Evolutionary conservation across 225 moss, liverwort and hornwort genomes (phyloP).

Genomic region (Lunularia cruciata): DNA sequence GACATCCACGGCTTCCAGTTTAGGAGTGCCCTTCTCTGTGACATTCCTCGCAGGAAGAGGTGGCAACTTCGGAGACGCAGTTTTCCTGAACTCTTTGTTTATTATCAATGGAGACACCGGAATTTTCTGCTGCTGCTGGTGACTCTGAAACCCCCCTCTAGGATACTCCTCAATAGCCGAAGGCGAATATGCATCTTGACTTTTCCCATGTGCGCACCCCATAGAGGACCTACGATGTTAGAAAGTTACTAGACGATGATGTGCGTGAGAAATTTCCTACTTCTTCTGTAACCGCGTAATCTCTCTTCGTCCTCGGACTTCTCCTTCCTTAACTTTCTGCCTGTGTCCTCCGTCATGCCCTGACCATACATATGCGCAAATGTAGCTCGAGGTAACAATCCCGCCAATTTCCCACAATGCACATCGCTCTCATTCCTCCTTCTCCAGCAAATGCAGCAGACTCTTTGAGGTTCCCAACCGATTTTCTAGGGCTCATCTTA

Average conservation of each 20-base stretch:
- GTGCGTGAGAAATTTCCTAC: neutral
- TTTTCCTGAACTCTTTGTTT: constrained; percentile 32
- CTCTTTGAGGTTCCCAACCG: neutral
- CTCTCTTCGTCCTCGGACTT: neutral
- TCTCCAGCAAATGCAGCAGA: neutral
- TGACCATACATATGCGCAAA: constrained; percentile 3
- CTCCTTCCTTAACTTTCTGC: neutral
- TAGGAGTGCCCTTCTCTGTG: constrained; percentile 24
- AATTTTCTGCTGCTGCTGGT: constrained; percentile 11
- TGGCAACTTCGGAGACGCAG: constrained; percentile 38
- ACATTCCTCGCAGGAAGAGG: constrained; percentile 9
- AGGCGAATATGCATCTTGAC: constrained; percentile 38
- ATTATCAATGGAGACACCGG: constrained; percentile 19
- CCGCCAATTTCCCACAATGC: constrained; percentile 8
- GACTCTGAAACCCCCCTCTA: constrained; percentile 13
- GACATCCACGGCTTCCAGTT: constrained; percentile 19
- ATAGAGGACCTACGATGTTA: constrained; percentile 24
- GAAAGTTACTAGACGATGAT: constrained; percentile 7
- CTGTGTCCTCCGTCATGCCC: constrained; percentile 4
- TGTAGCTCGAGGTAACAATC: neutral
- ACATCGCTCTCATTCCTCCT: constrained; percentile 8
- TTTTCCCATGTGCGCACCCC: constrained; percentile 56
- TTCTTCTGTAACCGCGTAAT: no score
- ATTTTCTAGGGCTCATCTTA: constrained; percentile 23
- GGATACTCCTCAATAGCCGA: constrained; percentile 37